Evolutionary conservation across 1,284 basidiomycete genomes (phyloP), one percentile per base, ranked within the genome.

Genomic region (Cystobasidium slooffiae): DNA sequence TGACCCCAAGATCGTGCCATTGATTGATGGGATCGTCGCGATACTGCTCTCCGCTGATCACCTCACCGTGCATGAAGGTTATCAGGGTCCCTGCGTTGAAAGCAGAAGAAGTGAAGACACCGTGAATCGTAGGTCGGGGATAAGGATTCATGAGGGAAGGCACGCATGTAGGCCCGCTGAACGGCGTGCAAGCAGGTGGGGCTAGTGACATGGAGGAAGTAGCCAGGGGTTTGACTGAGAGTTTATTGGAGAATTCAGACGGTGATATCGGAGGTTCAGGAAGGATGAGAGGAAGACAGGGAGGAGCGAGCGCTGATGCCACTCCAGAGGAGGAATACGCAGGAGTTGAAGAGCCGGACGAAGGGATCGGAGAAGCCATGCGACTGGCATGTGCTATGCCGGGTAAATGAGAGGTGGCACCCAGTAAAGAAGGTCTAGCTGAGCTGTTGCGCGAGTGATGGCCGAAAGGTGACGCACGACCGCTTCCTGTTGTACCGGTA

Each of bases 141-240:
- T 83, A 83, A 18, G 82, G 80, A 24, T 79, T 79, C 6, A 80
- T 61, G 44, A 76, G 55, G 22, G 75, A 74, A 5, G 75, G 70
- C 8, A 66, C 61, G 49, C 37, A 78, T 4, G 74, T 67, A 76
- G 88, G 88, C 75, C 90, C 89, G 8, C 86, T 82, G 51, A 91
- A 85, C 78, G 92, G 91, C 0, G 84, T 80, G 1, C 87, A 83
- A 10, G 88, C 87, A 0, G 89, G 88, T 24, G 87, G 86, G 75
- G 91, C 86, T 6, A 85, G 83, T 22, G 86, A 86, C 0, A 85
- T 85, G 77, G 85, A 89, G 0, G 87, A 87, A 0, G 70, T 79
- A 58, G 52, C 39, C 22, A 79, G 61, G 9, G 76, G 76, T 46
- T 74, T 75, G 22, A 78, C 66, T 24, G 58, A n/a, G 6, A 67